Evolutionary conservation across 2,329 filamentous ascomycete species (phyloP).

Genomic region (Cladosporium sp.): DNA sequence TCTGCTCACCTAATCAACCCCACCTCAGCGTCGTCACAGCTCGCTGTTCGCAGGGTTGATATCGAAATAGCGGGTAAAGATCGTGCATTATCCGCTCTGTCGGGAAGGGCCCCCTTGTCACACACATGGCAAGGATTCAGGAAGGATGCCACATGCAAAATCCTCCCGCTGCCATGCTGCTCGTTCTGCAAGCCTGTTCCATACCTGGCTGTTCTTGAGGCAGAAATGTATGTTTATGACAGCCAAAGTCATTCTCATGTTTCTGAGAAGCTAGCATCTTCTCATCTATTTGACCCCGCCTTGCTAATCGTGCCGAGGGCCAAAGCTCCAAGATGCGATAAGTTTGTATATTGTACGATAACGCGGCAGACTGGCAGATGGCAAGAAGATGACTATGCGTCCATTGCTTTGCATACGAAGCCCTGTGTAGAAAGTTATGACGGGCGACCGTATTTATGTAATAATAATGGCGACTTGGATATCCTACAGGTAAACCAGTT

Average conservation of each 20-base stretch:
- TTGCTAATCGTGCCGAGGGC: not conserved
- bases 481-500: no score
- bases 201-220: not conserved
- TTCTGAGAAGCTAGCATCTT: not conserved
- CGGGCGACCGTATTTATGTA: not conserved
- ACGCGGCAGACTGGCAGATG: not conserved
- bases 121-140: not conserved
- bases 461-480: no score
- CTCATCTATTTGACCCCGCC: not conserved
- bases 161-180: not conserved
- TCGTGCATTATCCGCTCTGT: slow-evolving; percentile 1
- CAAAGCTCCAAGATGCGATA: not conserved
- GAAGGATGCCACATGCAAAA: not conserved
- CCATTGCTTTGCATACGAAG: not conserved
- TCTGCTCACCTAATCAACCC: slow-evolving; percentile 11
- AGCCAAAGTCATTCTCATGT: not conserved
- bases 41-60: not conserved
- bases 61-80: not conserved
- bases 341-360: not conserved
- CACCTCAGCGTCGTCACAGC: slow-evolving; percentile 1
- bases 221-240: not conserved
- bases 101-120: not conserved
- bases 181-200: not conserved
- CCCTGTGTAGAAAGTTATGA: no score
- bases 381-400: not conserved